Base-by-base conservation (phyloP, 345 rosid species). In the Lenwebbia sp. region DNA sequence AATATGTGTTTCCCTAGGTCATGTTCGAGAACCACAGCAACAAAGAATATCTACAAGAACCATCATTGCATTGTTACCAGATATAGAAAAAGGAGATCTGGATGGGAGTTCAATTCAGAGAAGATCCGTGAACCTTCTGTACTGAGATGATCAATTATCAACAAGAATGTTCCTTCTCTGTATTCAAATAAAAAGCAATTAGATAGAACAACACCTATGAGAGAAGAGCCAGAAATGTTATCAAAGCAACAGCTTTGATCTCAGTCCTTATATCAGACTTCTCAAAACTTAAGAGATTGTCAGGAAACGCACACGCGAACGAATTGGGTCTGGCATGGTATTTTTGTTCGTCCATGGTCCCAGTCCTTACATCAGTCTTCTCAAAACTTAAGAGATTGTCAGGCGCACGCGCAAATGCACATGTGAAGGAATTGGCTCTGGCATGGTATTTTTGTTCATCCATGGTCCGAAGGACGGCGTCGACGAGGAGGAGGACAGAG, bases 81-180 rank as follows among this genome's bases (percentile, higher is more conserved):
- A 92, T 94, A 94, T 84, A 95, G 95, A 89, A 96, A 97, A 88
- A 97, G 92, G 92, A 98, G 94, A 88, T 91, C 92, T 86, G 95
- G 95, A 90, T 92, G 94, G 82, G 95, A 89, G 53, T 83, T 93
- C 86, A 96, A 93, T 86, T 92, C 91, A 82, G 94, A 91, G 54
- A 95, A 93, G 83, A 97, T 93, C 49, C 81, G 89, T 44, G 91
- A 82, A 86, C 85, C 89, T 84, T 92, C 94, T 56, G 90, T 89
- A 82, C 86, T 87, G 86, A 97, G 91, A 87, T 92, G 95, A 89
- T 92, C 94, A 83, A 91, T 87, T 84, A 94, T 91, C 90, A 96
- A 90, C 86, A 94, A 91, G 93, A 96, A 95, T 83, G 99, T 87
- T 44, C 92, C 95, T 90, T 95, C 95, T 89, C 99, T 97, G 92